Evolutionary conservation across 352 stramenopile species (phyloP).

Genomic region (Phytophthora podocarpi): DNA sequence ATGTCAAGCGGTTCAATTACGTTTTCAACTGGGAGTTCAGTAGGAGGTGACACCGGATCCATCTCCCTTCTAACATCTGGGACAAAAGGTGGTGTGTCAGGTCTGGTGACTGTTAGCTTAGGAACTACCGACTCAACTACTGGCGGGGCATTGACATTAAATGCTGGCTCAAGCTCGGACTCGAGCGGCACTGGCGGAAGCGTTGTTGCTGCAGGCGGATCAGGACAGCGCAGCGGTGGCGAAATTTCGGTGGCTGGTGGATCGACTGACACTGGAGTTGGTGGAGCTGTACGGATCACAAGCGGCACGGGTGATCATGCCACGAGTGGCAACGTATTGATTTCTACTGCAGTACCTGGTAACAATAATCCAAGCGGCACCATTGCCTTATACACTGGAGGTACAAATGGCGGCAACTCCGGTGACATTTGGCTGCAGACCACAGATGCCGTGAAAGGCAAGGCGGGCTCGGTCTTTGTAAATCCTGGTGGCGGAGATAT

Average conservation of each 20-base stretch:
- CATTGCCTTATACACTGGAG: conserved; percentile 30
- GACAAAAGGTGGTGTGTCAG: conserved; percentile 35
- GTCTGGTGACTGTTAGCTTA: conserved; percentile 35
- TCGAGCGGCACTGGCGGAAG: conserved; percentile 30
- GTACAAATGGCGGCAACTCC: conserved; percentile 21
- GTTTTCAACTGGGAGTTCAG: conserved; percentile 34
- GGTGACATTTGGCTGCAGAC: conserved; percentile 37
- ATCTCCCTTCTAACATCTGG: conserved; percentile 35
- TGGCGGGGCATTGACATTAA: conserved; percentile 33
- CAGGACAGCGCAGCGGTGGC: conserved; percentile 22
- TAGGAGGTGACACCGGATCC: conserved; percentile 35
- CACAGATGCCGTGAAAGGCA: conserved; percentile 25
- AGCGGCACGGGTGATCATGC: conserved; percentile 30
- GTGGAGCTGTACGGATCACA: conserved; percentile 27
- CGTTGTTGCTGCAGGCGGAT: conserved; percentile 26
- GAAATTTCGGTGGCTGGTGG: conserved; percentile 37
- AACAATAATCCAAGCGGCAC: conserved; percentile 20
- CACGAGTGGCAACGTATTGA: conserved; percentile 27
- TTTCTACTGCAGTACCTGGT: conserved; percentile 20
- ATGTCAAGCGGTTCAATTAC: conserved; percentile 37
- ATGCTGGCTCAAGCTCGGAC: conserved; percentile 31
- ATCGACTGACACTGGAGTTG: conserved; percentile 3
- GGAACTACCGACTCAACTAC: conserved; percentile 25
- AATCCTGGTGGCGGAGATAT: conserved; percentile 15
- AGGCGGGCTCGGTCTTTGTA: conserved; percentile 27